These are phyloP conservation scores for Xylaria scruposa DNA, from an alignment of 495 filamentous ascomycete genomes.

Conservation along the genomic window DNA sequence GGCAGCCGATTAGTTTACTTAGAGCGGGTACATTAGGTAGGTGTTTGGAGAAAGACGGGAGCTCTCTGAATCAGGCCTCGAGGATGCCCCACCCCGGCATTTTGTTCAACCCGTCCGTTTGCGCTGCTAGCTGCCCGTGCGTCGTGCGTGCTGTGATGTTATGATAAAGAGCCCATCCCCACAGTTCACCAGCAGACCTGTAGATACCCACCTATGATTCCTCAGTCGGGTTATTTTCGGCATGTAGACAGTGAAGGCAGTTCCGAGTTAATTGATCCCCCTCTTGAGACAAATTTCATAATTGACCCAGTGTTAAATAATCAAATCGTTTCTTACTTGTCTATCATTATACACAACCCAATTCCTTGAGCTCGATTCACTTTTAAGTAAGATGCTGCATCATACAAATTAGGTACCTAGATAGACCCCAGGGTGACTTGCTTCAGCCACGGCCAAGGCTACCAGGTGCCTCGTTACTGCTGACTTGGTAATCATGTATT, in stretches of 20 bases:
- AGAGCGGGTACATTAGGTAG: background rate
- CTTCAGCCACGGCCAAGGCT: no score
- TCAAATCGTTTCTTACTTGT: background rate
- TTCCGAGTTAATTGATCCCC: background rate
- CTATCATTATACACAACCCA: no score
- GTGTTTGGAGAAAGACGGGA: background rate
- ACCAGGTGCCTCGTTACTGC: no score
- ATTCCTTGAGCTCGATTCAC: no score
- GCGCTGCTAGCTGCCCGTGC: background rate
- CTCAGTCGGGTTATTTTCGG: constrained; percentile 1
- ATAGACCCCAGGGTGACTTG: no score
- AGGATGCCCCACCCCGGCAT: constrained; percentile 9
- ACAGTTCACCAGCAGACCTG: background rate
- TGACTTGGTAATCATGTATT: background rate
- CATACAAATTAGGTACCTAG: no score
- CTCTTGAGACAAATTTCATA: background rate
- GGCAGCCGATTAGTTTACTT: background rate
- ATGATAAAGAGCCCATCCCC: background rate
- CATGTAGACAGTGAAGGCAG: background rate
- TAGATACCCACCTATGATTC: background rate
- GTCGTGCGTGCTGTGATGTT: background rate
- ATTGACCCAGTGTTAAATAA: background rate
- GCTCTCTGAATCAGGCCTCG: constrained; percentile 13
- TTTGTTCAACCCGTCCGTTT: constrained; percentile 17
- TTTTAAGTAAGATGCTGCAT: no score